Evolutionary conservation across 208 protist genomes (phyloP).

Genomic region (Leishmania mexicana): DNA sequence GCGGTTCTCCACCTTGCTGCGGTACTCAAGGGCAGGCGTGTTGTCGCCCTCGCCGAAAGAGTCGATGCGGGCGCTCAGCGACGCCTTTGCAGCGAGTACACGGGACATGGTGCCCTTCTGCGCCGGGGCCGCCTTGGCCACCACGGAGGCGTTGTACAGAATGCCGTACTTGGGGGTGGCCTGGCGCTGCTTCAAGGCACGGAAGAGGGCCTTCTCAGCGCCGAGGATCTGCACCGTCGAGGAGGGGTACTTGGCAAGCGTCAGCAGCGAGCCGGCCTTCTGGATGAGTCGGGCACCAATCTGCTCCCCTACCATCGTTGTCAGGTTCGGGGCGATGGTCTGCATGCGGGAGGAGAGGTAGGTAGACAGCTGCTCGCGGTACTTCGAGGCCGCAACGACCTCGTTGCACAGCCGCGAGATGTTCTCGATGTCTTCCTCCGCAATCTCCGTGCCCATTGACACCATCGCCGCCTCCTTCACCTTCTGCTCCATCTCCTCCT

Average conservation of each 20-base stretch:
- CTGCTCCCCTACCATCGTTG: slow-evolving; percentile 97
- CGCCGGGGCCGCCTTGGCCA: slow-evolving; percentile 93
- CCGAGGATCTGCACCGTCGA: slow-evolving; percentile 99
- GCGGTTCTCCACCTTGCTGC: slow-evolving; percentile 89
- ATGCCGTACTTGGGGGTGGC: slow-evolving; percentile 99
- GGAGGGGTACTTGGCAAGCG: slow-evolving; percentile 98
- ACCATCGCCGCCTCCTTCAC: slow-evolving; percentile 97
- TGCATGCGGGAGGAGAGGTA: slow-evolving; percentile 98
- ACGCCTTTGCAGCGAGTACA: slow-evolving; percentile 98
- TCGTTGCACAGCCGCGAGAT: slow-evolving; percentile 93
- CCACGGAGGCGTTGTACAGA: slow-evolving; percentile 98
- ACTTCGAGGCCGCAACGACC: slow-evolving; percentile 93
- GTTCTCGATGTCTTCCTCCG: slow-evolving; percentile 95
- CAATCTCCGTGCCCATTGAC: slow-evolving; percentile 99
- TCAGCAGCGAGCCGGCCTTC: slow-evolving; percentile 98
- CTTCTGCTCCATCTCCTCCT: slow-evolving; percentile 95
- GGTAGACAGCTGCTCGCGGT: slow-evolving; percentile 94
- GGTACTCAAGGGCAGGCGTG: slow-evolving; percentile 86
- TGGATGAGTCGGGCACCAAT: slow-evolving; percentile 99
- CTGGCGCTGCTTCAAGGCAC: slow-evolving; percentile 98
- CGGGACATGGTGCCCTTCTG: slow-evolving; percentile 96
- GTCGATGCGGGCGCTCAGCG: slow-evolving; percentile 98
- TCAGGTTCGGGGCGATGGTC: slow-evolving; percentile 99
- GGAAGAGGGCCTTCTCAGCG: slow-evolving; percentile 99
- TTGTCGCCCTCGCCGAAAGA: slow-evolving; percentile 96